Evolutionary conservation across 2,329 filamentous ascomycete genomes (phyloP).

Genomic region (Botryotinia globosa): DNA sequence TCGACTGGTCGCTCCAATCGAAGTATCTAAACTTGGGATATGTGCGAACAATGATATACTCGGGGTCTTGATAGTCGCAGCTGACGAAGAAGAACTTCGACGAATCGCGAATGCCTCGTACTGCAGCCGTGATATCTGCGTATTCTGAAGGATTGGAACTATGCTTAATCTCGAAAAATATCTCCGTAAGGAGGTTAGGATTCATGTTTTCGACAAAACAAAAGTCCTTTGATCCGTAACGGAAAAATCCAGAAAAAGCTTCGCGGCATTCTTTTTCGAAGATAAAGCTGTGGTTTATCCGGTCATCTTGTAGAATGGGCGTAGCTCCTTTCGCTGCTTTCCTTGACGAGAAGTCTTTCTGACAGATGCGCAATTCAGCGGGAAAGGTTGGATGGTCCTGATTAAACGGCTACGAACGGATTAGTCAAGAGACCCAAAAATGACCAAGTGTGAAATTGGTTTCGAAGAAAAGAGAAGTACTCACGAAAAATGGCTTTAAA

Average conservation of each 20-base stretch:
- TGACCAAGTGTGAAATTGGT: background rate
- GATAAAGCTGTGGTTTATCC: background rate
- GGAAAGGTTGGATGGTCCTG: background rate
- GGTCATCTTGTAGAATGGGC: background rate
- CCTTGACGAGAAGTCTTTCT: background rate
- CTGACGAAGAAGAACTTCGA: background rate
- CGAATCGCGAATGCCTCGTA: background rate
- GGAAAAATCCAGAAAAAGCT: background rate
- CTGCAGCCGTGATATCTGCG: slow-evolving; percentile 9
- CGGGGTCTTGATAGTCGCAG: background rate
- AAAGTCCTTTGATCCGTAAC: background rate
- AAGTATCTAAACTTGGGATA: background rate
- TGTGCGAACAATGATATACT: slow-evolving; percentile 8
- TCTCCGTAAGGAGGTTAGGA: background rate
- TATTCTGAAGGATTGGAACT: background rate
- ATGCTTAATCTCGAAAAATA: slow-evolving; percentile 3
- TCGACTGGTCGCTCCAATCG: background rate
- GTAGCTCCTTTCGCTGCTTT: background rate
- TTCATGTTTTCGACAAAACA: slow-evolving; percentile 5
- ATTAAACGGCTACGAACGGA: background rate
- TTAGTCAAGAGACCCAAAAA: background rate
- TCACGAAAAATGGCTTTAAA: background rate
- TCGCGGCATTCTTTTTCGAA: background rate
- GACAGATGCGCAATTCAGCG: background rate
- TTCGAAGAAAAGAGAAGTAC: background rate